Evolutionary conservation across 768 basidiomycete genomes (phyloP).

Genomic region (Rhizopogon sp.): DNA sequence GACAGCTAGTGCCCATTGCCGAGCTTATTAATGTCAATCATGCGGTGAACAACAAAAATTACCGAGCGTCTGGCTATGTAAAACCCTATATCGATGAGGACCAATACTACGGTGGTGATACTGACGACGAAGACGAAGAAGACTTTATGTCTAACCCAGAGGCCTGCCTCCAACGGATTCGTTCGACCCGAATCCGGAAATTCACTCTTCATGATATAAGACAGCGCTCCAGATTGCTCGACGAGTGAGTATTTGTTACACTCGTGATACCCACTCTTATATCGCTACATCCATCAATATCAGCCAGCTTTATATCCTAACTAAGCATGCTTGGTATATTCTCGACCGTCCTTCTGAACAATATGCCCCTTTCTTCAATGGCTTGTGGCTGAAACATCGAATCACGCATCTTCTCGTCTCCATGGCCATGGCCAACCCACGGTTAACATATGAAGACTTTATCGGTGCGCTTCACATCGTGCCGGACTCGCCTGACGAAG

Average conservation of each 20-base stretch:
- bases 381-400: constrained; percentile 47
- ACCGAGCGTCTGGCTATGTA: constrained; percentile 37
- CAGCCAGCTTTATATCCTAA: constrained; percentile 64
- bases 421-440: constrained; percentile 27
- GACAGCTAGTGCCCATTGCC: constrained; percentile 35
- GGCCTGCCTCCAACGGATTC: constrained; percentile 26
- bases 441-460: constrained; percentile 37
- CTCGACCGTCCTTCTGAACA: constrained; percentile 41
- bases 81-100: constrained; percentile 31
- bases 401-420: constrained; percentile 45
- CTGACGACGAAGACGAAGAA: constrained; percentile 13
- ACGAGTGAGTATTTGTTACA: constrained; percentile 35
- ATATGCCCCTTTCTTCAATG: constrained; percentile 42
- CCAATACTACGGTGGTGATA: constrained; percentile 20
- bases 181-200: constrained; percentile 39
- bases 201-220: constrained; percentile 41
- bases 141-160: not conserved
- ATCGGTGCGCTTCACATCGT: constrained; percentile 28
- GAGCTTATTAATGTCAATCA: constrained; percentile 30
- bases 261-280: not conserved
- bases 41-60: constrained; percentile 11
- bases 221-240: constrained; percentile 25
- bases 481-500: constrained; percentile 24
- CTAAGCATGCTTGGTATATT: constrained; percentile 66
- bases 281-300: constrained; percentile 4